Evolutionary conservation across 169 alveolate species (phyloP), one percentile per base, ranked within the genome.

Genomic region (Amoebophrya sp.): DNA sequence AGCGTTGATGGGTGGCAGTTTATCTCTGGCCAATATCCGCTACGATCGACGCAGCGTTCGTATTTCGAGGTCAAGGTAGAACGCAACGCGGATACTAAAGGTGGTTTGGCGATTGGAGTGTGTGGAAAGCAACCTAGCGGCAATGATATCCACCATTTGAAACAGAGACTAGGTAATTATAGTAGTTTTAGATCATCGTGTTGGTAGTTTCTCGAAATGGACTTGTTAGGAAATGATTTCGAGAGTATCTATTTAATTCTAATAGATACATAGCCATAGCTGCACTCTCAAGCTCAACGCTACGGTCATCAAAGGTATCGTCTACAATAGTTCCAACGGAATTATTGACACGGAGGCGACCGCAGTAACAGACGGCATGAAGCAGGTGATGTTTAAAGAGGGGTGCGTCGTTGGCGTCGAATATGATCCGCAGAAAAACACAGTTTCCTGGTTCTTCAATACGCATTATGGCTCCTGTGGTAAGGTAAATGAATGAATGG

Each of bases 341-440:
- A 36, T 65, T 29, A 65, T 65, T 36, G 83, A 12, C 36, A 0
- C 83, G 36, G 83, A 65, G 2, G 2, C 33, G 39, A 65, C 83
- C 38, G 83, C 38, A 6, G n/a, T 36, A 36, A 6, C 33, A 36
- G 83, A 65, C 83, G 36, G 0, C 2, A 65, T 36, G 36, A 65
- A 65, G 83, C 83, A 65, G 83, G 83, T 65, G 33, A 65, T 65
- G 83, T 65, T 65, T 26, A 65, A 65, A 36, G 83, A 65, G 83
- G 83, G 83, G 39, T 12, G 33, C 33, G 83, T 65, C 36, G n/a
- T 65, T 36, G 83, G 83, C 38, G 18, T 29, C 83, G 83, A 65
- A 36, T 65, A 65, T 36, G 26, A 65, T 36, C 83, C 83, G 83
- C 38, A 65, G 2, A 65, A 1, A 1, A 1, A 26, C 36, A 6